Percentiles rank a stretch among this genome's conserved stretches.
Evolutionary conservation across 805 yeast species (phyloP).

Genomic region (Sungouiozyma ichnusensis): DNA sequence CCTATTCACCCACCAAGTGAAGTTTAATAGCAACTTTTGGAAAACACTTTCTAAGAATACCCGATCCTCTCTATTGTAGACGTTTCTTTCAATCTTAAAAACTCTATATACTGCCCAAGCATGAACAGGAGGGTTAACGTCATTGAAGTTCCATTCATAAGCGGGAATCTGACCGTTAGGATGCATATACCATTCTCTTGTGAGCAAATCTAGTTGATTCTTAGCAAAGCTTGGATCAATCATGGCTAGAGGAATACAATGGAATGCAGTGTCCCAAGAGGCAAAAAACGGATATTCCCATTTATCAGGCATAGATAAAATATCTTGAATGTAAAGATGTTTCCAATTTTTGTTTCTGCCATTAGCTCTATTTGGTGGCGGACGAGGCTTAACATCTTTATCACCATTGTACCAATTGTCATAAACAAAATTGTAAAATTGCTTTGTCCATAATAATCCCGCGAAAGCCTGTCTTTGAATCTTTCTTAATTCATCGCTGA

Average conservation of each 20-base stretch:
- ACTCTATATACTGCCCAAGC: slow-evolving; percentile 92
- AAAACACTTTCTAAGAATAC: slow-evolving; percentile 81
- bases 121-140: slow-evolving; percentile 94
- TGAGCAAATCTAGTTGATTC: slow-evolving; percentile 71
- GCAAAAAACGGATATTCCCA: slow-evolving; percentile 97
- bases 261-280: slow-evolving; percentile 96
- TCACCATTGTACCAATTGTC: slow-evolving; percentile 85
- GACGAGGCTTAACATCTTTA: slow-evolving; percentile 58
- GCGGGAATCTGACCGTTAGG: slow-evolving; percentile 96
- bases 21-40: slow-evolving; percentile 79
- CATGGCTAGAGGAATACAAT: slow-evolving; percentile 86
- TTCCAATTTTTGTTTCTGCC: slow-evolving; percentile 85
- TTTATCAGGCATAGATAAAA: slow-evolving; percentile 83
- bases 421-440: slow-evolving; percentile 78
- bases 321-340: slow-evolving; percentile 79
- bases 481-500: slow-evolving; percentile 67
- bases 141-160: slow-evolving; percentile 91
- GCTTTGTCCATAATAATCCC: slow-evolving; percentile 88
- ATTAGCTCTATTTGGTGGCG: slow-evolving; percentile 71
- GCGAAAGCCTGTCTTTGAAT: slow-evolving; percentile 92
- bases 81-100: slow-evolving; percentile 76
- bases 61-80: slow-evolving; percentile 73
- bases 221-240: slow-evolving; percentile 89
- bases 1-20: slow-evolving; percentile 96
- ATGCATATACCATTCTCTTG: slow-evolving; percentile 96